Evolutionary conservation across 2,329 filamentous ascomycete species (phyloP), one percentile per base, ranked within the genome.

Genomic region (Aspergillus tanneri): DNA sequence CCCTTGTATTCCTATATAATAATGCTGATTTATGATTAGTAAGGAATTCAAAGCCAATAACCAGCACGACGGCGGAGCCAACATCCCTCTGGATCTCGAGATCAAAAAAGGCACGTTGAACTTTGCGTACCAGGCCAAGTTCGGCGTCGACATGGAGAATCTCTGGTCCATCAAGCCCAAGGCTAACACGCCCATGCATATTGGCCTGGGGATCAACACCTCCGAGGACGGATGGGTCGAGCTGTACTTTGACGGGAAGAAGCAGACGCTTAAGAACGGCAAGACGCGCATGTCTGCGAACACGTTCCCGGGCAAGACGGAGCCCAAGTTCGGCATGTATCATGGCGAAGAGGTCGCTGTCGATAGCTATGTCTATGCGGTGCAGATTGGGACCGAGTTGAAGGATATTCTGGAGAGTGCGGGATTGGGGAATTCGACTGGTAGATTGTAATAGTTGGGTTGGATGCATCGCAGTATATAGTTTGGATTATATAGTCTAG

Each of bases 241-340:
- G 32, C 32, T 51, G 14, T 54, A 48, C 37, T 54, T 43, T 19
- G 30, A 54, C 25, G 48, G 51, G n/a, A 41, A 54, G 24, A 28
- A 43, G 30, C 51, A 51, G 44, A 42, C 27, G 8, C 46, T 50
- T 25, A 41, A 27, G 1, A 47, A 30, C 2, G 50, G 42, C 11
- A 35, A 21, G 12, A 44, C 46, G 5, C 43, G 42, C 9, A 16
- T 51, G 27, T 9, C 30, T 2, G 51, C 51, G 8, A 48, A 43
- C 18, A 54, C 51, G 12, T 50, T 47, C 23, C 41, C 44, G 3
- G 53, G 53, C 4, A 48, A 47, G 7, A 30, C 46, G n/a, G 50
- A 54, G 24, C 53, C 53, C 11, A 56, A 56, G 41, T 54, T 56
- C 28, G 53, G 53, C n/a, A 51, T 46, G 7, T 56, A 52, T 30